Evolutionary conservation across 2,329 filamentous ascomycete species (phyloP).

Genomic region (Bretziella fagacearum): DNA sequence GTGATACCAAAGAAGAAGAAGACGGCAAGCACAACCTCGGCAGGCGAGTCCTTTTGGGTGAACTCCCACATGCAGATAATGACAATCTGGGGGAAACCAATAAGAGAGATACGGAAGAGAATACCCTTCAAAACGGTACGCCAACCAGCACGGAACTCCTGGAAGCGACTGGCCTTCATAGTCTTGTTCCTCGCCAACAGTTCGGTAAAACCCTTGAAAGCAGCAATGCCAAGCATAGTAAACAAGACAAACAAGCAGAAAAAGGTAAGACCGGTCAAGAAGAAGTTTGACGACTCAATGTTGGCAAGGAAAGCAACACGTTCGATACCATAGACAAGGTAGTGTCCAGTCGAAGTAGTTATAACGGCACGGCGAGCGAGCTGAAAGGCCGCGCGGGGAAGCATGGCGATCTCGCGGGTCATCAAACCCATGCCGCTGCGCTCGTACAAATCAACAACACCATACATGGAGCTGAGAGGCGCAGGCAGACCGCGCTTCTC

Average conservation of each 20-base stretch:
- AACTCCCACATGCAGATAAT: conserved; percentile 91
- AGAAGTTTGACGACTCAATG: conserved; percentile 84
- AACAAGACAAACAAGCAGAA: conserved; percentile 70
- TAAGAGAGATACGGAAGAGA: conserved; percentile 74
- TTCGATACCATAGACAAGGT: conserved; percentile 63
- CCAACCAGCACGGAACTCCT: conserved; percentile 91
- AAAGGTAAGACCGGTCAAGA: conserved; percentile 79
- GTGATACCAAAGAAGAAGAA: conserved; percentile 77
- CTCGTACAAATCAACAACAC: conserved; percentile 26
- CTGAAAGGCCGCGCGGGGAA: conserved; percentile 27
- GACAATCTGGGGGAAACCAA: conserved; percentile 81
- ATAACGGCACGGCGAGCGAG: conserved; percentile 39
- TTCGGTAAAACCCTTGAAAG: conserved; percentile 73
- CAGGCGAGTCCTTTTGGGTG: conserved; percentile 67
- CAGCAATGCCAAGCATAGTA: conserved; percentile 52
- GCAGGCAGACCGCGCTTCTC: conserved; percentile 40
- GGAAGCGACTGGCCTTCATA: conserved; percentile 74
- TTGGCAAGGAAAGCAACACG: conserved; percentile 71
- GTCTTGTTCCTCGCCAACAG: conserved; percentile 53
- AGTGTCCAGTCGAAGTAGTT: conserved; percentile 36
- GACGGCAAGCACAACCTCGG: conserved; percentile 70
- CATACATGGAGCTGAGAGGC: conserved; percentile 4
- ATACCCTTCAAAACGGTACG: conserved; percentile 84
- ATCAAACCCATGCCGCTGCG: conserved; percentile 28
- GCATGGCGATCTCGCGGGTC: conserved; percentile 35